phyloP scores from a whole-genome alignment of 768 basidiomycete species.

The Termitomyces sp. region DNA sequence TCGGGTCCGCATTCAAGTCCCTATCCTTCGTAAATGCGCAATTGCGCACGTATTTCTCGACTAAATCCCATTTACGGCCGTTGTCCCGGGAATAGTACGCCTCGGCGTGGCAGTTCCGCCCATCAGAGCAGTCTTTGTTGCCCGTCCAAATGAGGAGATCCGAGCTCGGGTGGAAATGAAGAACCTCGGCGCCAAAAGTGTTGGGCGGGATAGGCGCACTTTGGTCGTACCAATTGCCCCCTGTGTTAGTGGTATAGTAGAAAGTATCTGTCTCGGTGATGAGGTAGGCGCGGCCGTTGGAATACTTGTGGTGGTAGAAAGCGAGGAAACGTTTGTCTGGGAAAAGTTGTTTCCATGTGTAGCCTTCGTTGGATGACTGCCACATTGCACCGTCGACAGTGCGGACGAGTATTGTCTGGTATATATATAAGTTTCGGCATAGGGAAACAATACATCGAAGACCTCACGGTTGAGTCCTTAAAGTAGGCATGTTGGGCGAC shows the following conservation, averaged over 20 bases:
- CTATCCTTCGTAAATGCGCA: slow-evolving; percentile 90
- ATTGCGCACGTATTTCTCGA: slow-evolving; percentile 85
- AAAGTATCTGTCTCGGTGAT: slow-evolving; percentile 63
- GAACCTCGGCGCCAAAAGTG: slow-evolving; percentile 63
- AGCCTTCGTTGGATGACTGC: slow-evolving; percentile 96
- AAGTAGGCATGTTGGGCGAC: slow-evolving; percentile 84
- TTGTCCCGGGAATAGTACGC: slow-evolving; percentile 74
- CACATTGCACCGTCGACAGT: slow-evolving; percentile 75
- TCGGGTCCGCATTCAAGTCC: slow-evolving; percentile 73
- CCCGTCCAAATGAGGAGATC: slow-evolving; percentile 92
- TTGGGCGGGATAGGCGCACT: slow-evolving; percentile 72
- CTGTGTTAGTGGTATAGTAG: slow-evolving; percentile 83
- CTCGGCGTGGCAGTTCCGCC: slow-evolving; percentile 61
- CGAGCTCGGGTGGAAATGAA: slow-evolving; percentile 84
- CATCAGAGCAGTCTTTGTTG: slow-evolving; percentile 51
- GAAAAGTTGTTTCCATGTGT: slow-evolving; percentile 73
- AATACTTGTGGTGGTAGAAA: slow-evolving; percentile 83
- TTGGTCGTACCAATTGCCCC: slow-evolving; percentile 59
- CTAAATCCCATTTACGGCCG: slow-evolving; percentile 66
- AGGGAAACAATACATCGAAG: not conserved
- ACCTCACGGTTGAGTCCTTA: slow-evolving; percentile 60
- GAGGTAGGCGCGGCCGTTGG: slow-evolving; percentile 82
- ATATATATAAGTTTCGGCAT: slow-evolving; percentile 1
- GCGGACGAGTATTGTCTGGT: slow-evolving; percentile 77
- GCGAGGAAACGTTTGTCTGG: slow-evolving; percentile 65